Conservation (phyloP, 306 rosid species). For the Arachis stenosperma region DNA sequence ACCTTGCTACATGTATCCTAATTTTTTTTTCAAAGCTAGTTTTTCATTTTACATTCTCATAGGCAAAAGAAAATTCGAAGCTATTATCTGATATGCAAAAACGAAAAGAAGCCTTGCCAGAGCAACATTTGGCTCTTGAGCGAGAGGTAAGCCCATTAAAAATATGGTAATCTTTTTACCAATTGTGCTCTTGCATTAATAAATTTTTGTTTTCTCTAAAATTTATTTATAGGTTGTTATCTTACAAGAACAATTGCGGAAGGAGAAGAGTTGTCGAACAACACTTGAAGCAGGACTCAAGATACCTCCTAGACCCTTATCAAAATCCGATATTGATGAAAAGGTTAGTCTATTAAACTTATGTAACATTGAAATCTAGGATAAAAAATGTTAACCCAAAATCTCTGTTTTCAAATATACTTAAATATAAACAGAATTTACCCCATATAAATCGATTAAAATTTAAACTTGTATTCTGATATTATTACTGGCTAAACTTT, state of each 20-base stretch:
- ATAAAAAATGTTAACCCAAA: too few relatives aligned
- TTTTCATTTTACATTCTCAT: conserved; percentile 26
- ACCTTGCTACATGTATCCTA: conserved; percentile 2
- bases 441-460: too few relatives aligned
- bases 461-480: too few relatives aligned
- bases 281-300: conserved; percentile 69
- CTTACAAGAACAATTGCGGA: conserved; percentile 69
- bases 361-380: too few relatives aligned
- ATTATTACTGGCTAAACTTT: too few relatives aligned
- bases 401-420: too few relatives aligned
- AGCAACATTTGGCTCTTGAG: conserved; percentile 77
- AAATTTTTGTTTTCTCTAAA: conserved; percentile 22
- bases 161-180: background rate
- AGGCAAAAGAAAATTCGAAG: conserved; percentile 65
- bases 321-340: conserved; percentile 49
- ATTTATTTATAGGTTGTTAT: conserved; percentile 61
- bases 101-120: conserved; percentile 61
- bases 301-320: conserved; percentile 38
- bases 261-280: conserved; percentile 62
- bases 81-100: conserved; percentile 56
- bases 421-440: too few relatives aligned
- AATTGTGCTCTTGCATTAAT: conserved; percentile 18
- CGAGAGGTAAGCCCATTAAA: conserved; percentile 65
- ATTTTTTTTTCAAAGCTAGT: conserved; percentile 36
- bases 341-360: conserved; percentile 21